Evolutionary conservation across 768 basidiomycete genomes (phyloP), one percentile per base, ranked within the genome.

Genomic region (Trametes gibbosa): DNA sequence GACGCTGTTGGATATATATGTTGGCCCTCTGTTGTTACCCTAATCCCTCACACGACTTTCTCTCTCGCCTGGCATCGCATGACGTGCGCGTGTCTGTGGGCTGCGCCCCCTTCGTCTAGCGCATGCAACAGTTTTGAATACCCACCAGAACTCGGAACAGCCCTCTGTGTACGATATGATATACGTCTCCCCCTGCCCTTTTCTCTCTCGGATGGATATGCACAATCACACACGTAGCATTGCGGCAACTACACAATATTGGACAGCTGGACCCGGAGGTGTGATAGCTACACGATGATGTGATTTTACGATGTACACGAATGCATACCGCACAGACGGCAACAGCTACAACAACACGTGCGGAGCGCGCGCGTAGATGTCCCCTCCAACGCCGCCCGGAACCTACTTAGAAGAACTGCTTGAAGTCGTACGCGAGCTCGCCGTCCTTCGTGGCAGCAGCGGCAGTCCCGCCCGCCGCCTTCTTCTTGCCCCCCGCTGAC

Each of bases 361-460:
- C n/a, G n/a, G n/a, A n/a, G n/a, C n/a, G n/a, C n/a, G n/a, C n/a
- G n/a, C n/a, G n/a, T n/a, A n/a, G n/a, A n/a, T n/a, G n/a, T n/a
- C n/a, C n/a, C n/a, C n/a, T n/a, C 45, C 14, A 25, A 46, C 45
- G 32, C 5, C 17, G n/a, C n/a, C n/a, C n/a, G n/a, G n/a, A n/a
- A 17, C 5, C 41, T 6, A 37, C 34, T 53, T 61, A 71, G 70
- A 86, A 86, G 74, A 83, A 86, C 67, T 79, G 77, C 37, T 75
- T 75, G 67, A 87, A 87, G 68, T 84, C 81, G 67, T 86, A 87
- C 27, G 76, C 79, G 66, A 79, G 74, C 43, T 70, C 74, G 25
- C 67, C 67, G 5, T 56, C 57, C 53, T 59, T 53, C 25, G 35
- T 55, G 45, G 65, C 60, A 23, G 61, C 57, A 6, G 49, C 64